Evolutionary conservation across 305 asterid species (phyloP), one percentile per base, ranked within the genome.

Genomic region (Salvia sclarea): DNA sequence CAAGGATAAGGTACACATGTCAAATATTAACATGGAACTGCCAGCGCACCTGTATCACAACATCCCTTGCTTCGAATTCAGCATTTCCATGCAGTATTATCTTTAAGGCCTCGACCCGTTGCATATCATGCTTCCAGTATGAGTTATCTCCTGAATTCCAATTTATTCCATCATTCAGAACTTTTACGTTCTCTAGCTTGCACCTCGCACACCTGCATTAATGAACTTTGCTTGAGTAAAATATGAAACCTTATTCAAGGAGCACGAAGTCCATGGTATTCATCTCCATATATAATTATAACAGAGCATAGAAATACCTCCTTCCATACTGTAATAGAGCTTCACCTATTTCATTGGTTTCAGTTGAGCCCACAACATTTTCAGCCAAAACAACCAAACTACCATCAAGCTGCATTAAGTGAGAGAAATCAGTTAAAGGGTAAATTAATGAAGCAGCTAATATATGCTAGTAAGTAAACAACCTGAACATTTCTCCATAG

Each of bases 81-180:
- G 99, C 98, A 83, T 95, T 95, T 80, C 99, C 99, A 75, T 87
- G 95, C 64, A 95, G 82, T 61, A 91, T 69, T 48, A 95, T 85
- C 79, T 86, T 88, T 64, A 91, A 76, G 72, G 89, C 78, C 90
- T 91, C 95, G 69, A 82, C 76, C 66, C 98, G 90, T 65, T 83
- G 83, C 77, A 95, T 93, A 72, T 86, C 92, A 75, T 95, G 99
- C 88, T 91, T 91, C 99, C 99, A 95, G 76, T 89, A 95, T 43
- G 81, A 54, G 80, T 91, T 95, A 62, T 81, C 86, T 68, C 70
- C 78, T 17, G 91, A 85, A 68, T 81, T 82, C 99, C 99, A 91
- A 78, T 95, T 78, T 84, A 95, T 82, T 72, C 99, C 99, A 43
- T 75, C 84, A 25, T 95, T 95, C 74, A 79, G 59, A 53, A 95